Evolutionary conservation across 495 filamentous ascomycete genomes (phyloP), one percentile per base, ranked within the genome.

Genomic region (Apiosordaria backusii): DNA sequence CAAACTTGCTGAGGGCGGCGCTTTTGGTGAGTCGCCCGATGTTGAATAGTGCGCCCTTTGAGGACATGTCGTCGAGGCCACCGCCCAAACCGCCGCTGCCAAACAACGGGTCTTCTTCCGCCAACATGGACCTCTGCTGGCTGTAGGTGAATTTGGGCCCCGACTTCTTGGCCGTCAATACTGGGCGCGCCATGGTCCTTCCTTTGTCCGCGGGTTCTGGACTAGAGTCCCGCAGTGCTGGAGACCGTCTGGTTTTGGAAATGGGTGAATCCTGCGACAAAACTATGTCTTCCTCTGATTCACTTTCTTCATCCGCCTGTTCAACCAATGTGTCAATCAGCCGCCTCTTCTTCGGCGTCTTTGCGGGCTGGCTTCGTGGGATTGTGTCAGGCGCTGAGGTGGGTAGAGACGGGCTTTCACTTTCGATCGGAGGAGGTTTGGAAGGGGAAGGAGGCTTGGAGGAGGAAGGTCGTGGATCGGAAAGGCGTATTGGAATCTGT

Each of bases 271-370:
- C 19, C 23, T 57, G 64, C 15, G 67, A 65, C 27, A 58, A 63
- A 13, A 19, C 25, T 50, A 70, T 67, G n/a, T 69, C 66, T 23
- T 73, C 72, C 4, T 66, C 67, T 50, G 71, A 69, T 45, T 67
- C 68, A 21, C 18, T 58, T 35, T 67, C 64, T 16, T 60, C 67
- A 5, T 72, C 64, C 15, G 68, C 72, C 66, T 85, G 82, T n/a
- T 79, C 78, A 16, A 76, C 82, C n/a, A 87, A 73, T 25, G 78
- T 75, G 74, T 88, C 85, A 63, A 88, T 86, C 25, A 88, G 62
- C 19, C 85, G 80, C 62, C 77, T 80, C 45, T 61, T 61, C 81
- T 82, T 19, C 76, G 76, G 2, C 65, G 65, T 40, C 58, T 71
- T 57, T 65, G 58, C n/a, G 25, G 23, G 29, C 61, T 23, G 7